These are phyloP conservation scores for Brettanomyces bruxellensis DNA, from an alignment of 805 yeast species.

Conservation along the genomic window DNA sequence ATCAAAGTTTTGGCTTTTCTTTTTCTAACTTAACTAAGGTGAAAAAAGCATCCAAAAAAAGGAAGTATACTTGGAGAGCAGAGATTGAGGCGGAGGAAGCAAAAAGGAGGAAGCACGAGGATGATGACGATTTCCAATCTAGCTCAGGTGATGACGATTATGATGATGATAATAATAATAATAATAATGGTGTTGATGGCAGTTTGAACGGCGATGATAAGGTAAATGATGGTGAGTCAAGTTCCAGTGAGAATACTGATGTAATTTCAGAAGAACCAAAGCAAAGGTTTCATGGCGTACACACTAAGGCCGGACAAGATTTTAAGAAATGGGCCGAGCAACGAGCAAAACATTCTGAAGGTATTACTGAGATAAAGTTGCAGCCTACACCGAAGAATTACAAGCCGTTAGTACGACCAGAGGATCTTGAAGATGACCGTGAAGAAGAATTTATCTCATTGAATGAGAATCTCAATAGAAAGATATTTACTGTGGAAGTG, in stretches of 20 bases:
- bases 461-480: slow-evolving; percentile 42
- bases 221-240: slow-evolving; percentile 37
- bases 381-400: slow-evolving; percentile 46
- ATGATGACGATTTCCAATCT: slow-evolving; percentile 48
- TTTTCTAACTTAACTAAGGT: slow-evolving; percentile 40
- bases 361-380: slow-evolving; percentile 40
- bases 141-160: slow-evolving; percentile 45
- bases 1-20: slow-evolving; percentile 48
- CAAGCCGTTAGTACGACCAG: slow-evolving; percentile 50
- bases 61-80: slow-evolving; percentile 68
- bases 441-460: slow-evolving; percentile 53
- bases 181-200: slow-evolving; percentile 7
- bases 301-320: slow-evolving; percentile 42
- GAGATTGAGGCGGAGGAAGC: slow-evolving; percentile 40
- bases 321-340: slow-evolving; percentile 87
- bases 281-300: slow-evolving; percentile 28
- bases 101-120: slow-evolving; percentile 36
- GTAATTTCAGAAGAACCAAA: slow-evolving; percentile 19
- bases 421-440: slow-evolving; percentile 63
- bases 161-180: slow-evolving; percentile 32
- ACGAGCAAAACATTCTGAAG: slow-evolving; percentile 57
- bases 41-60: slow-evolving; percentile 36
- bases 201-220: slow-evolving; percentile 45
- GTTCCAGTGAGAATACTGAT: slow-evolving; percentile 15
- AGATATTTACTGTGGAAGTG: slow-evolving; percentile 61